Evolutionary conservation across 345 rosid species (phyloP).

Genomic region (Punica granatum): DNA sequence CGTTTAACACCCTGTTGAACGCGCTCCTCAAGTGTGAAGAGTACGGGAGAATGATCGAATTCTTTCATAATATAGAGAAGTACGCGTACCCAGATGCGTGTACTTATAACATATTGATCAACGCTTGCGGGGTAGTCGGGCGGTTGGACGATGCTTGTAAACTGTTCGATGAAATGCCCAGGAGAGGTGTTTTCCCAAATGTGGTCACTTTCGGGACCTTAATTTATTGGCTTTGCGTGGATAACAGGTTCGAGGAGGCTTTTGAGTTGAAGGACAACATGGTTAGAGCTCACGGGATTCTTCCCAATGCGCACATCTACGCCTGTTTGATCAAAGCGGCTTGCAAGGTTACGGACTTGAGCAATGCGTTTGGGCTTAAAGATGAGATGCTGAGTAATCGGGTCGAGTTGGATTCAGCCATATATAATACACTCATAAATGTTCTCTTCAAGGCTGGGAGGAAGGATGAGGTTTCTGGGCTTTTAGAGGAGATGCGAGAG

Average conservation of each 20-base stretch:
- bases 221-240: slow-evolving; percentile 43
- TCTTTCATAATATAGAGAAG: slow-evolving; percentile 27
- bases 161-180: slow-evolving; percentile 59
- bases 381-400: slow-evolving; percentile 48
- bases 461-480: slow-evolving; percentile 34
- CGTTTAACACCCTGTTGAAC: slow-evolving; percentile 52
- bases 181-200: slow-evolving; percentile 40
- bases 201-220: slow-evolving; percentile 51
- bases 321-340: slow-evolving; percentile 48
- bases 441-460: slow-evolving; percentile 45
- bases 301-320: slow-evolving; percentile 35
- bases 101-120: slow-evolving; percentile 63
- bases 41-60: slow-evolving; percentile 35
- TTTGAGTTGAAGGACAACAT: slow-evolving; percentile 58
- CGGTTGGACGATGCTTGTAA: slow-evolving; percentile 39
- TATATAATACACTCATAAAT: slow-evolving; percentile 51
- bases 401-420: slow-evolving; percentile 35
- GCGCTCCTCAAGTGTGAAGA: slow-evolving; percentile 35
- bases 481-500: slow-evolving; percentile 55
- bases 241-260: slow-evolving; percentile 51
- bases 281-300: slow-evolving; percentile 29
- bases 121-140: slow-evolving; percentile 27
- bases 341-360: slow-evolving; percentile 36
- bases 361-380: slow-evolving; percentile 50
- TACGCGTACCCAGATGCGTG: slow-evolving; percentile 52